Evolutionary conservation across 148 eudicot species (phyloP).

Genomic region (Persicaria maculosa): DNA sequence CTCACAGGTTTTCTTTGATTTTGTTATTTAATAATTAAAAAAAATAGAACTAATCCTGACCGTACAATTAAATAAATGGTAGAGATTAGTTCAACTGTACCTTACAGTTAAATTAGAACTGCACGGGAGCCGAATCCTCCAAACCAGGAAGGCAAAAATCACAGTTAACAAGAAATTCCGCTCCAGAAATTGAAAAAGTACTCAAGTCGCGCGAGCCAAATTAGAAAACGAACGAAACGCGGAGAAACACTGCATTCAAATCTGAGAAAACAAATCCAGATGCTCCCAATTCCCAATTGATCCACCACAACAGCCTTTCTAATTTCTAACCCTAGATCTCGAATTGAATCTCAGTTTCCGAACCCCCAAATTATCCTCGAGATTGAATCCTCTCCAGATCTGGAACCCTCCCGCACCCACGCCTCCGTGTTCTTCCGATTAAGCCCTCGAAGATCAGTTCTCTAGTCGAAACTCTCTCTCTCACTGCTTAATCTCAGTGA

Average conservation of each 20-base stretch:
- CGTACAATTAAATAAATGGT: no score
- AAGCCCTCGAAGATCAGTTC: neutral
- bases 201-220: neutral
- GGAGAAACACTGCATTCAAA: neutral
- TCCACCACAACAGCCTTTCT: neutral
- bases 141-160: no score
- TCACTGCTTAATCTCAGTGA: constrained; percentile 14
- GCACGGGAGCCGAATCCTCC: no score
- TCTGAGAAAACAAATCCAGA: constrained; percentile 6
- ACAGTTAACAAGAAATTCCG: no score
- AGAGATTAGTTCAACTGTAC: no score
- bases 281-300: neutral
- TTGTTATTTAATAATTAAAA: no score
- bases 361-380: neutral
- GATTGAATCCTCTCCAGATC: constrained; percentile 2
- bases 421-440: neutral
- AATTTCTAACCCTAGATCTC: neutral
- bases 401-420: neutral
- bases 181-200: no score
- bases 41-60: no score
- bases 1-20: no score
- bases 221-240: constrained; percentile 1
- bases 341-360: neutral
- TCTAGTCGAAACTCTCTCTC: constrained; percentile 10
- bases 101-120: no score